Evolutionary conservation across 345 rosid species (phyloP).

Genomic region (Sonneratia alba): DNA sequence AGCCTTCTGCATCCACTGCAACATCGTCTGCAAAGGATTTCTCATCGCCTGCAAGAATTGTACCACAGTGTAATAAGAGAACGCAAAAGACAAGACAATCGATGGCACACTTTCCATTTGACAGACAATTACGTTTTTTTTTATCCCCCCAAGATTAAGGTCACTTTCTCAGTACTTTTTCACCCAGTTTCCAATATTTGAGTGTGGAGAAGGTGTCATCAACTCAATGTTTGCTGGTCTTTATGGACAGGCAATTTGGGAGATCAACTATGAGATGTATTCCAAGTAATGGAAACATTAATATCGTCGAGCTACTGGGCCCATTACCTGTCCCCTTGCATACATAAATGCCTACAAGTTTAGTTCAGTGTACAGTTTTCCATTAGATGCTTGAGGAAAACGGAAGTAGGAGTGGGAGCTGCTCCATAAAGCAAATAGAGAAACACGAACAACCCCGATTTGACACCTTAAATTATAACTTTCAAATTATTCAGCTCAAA

Average conservation of each 20-base stretch:
- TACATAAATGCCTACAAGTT: neutral
- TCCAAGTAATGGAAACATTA: neutral
- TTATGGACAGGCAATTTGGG: no score
- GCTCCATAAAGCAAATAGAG: neutral
- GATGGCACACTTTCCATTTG: neutral
- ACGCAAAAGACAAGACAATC: neutral
- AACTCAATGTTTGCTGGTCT: no score
- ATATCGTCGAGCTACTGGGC: neutral
- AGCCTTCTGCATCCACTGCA: conserved; percentile 60
- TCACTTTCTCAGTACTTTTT: no score
- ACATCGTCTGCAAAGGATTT: conserved; percentile 80
- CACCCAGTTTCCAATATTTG: neutral
- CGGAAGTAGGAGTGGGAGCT: neutral
- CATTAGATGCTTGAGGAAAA: neutral
- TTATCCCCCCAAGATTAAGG: no score
- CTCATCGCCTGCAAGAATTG: conserved; percentile 34
- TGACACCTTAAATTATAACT: no score
- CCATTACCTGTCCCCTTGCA: neutral
- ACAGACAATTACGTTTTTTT: neutral
- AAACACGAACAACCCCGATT: neutral
- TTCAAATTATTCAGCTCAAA: no score
- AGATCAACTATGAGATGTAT: neutral
- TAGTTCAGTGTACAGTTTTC: neutral
- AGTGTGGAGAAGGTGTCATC: no score
- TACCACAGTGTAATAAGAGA: neutral